Conservation (phyloP, 2,329 filamentous ascomycete genomes). For the Colletotrichum sp. region DNA sequence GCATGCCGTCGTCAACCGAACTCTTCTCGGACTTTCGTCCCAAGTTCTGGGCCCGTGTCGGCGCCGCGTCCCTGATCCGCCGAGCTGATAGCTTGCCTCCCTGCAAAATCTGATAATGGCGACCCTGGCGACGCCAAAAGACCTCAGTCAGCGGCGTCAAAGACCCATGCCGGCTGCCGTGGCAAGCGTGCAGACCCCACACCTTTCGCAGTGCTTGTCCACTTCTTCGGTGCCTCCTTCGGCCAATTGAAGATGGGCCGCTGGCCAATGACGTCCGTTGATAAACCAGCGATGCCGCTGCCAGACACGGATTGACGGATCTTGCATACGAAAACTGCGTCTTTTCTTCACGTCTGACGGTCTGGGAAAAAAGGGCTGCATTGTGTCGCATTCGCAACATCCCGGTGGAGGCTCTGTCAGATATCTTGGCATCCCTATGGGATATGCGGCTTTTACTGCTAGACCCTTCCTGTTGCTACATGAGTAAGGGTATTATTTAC, state of each 20-base stretch:
- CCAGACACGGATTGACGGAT: not conserved
- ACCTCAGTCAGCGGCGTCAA: constrained; percentile 15
- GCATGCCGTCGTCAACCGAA: not conserved
- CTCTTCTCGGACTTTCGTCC: constrained; percentile 13
- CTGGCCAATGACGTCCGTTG: not conserved
- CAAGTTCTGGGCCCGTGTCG: not conserved
- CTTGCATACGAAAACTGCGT: not conserved
- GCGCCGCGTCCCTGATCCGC: constrained; percentile 1
- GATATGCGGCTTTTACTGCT: not conserved
- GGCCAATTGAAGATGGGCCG: not conserved
- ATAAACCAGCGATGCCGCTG: not conserved
- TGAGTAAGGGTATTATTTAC: not conserved
- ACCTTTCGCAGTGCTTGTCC: not conserved
- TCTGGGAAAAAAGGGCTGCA: not conserved
- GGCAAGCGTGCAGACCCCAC: not conserved
- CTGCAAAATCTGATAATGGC: not conserved
- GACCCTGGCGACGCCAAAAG: not conserved
- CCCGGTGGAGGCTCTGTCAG: not conserved
- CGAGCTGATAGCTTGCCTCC: constrained; percentile 4
- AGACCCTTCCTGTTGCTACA: not conserved
- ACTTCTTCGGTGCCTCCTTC: constrained; percentile 8
- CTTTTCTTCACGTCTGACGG: not conserved
- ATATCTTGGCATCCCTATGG: not conserved
- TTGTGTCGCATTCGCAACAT: not conserved
- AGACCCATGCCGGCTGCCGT: not conserved